Percentiles rank a stretch among this genome's conserved stretches.
phyloP scores from a whole-genome alignment of 1,284 basidiomycete genomes.

The Ganoderma leucocontextum region DNA sequence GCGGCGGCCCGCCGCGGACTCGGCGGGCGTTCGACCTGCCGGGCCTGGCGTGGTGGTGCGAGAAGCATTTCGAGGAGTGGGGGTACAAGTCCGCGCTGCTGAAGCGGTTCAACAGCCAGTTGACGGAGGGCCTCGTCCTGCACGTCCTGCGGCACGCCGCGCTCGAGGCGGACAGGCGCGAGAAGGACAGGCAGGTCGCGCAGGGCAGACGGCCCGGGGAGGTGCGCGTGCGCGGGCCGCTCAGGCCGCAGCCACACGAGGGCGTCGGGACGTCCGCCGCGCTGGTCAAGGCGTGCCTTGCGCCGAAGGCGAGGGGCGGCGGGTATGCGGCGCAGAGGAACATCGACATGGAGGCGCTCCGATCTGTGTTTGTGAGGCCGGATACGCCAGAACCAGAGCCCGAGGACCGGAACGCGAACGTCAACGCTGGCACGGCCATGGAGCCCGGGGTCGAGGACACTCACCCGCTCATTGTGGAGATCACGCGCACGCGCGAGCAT shows the following conservation, averaged over 20 bases:
- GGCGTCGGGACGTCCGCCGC: conserved; percentile 47
- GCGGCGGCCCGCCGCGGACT: conserved; percentile 43
- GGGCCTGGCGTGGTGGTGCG: conserved; percentile 58
- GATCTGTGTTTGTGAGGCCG: conserved; percentile 47
- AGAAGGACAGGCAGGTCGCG: conserved; percentile 36
- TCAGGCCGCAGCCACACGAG: conserved; percentile 33
- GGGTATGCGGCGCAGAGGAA: conserved; percentile 18
- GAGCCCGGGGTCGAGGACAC: conserved; percentile 46
- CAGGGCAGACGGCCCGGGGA: conserved; percentile 30
- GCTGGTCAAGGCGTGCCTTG: conserved; percentile 44
- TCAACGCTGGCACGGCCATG: conserved; percentile 14
- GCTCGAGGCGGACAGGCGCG: conserved; percentile 49
- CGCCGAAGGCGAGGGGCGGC: conserved; percentile 5
- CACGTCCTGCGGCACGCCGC: conserved; percentile 51
- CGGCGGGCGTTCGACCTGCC: conserved; percentile 49
- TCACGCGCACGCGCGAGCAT: conserved; percentile 41
- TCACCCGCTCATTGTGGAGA: conserved; percentile 35
- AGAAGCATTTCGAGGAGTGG: conserved; percentile 64
- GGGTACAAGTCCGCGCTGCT: conserved; percentile 11
- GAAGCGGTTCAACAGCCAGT: conserved; percentile 11
- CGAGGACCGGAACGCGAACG: background rate
- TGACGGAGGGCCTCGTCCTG: conserved; percentile 51
- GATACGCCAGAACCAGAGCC: conserved; percentile 28
- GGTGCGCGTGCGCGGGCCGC: conserved; percentile 33
- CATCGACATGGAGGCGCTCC: conserved; percentile 37